Base-by-base conservation (phyloP, 768 basidiomycete species). In the Xerocomus brunneocitrinus region DNA sequence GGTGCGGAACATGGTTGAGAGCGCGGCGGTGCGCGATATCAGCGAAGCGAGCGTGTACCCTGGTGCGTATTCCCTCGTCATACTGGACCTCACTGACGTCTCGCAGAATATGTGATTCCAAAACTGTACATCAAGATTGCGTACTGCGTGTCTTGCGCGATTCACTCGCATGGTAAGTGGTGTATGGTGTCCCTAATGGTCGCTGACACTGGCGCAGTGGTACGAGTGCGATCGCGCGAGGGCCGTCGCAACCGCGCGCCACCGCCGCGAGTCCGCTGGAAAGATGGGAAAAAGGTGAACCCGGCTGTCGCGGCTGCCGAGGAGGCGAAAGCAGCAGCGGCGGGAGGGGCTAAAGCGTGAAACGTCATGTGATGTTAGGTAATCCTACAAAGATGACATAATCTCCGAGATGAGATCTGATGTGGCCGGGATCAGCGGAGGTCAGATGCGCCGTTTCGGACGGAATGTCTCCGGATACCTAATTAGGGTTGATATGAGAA, bases 1-100 rank as follows among this genome's bases (percentile, higher is more conserved):
- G 36, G 95, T 98, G 68, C 85, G 94, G 76, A 99, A 99, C 85
- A 98, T 98, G 91, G 94, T 99, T 54, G 95, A 98, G 83, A 91
- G 91, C 68, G 97, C 97, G 42, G 95, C 95, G 50, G 91, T 98
- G 63, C 82, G 95, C 59, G 97, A 99, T 78, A 89, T 99, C 71
- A 91, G 87, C 70, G 97, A 98, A 66, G 94, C 95, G 39, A 89
- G 86, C 66, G 87, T 98, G 57, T 99, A 98, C 77, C 74, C 78
- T 54, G 92, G 93, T 94, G 65, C 60, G 84, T 76, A 24, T 4
- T 25, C 1, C 19, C 3, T 19, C 38, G 4, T 53, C 9, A 31
- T 45, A 41, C 22, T 12, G 1, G 10, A 6, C 3, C 3, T 19
- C 19, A 9, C 7, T 46, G 31, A 41, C 28, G 19, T 31, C n/a